Conservation (phyloP, 305 asterid genomes). For the Solanum aculeatissimum region DNA sequence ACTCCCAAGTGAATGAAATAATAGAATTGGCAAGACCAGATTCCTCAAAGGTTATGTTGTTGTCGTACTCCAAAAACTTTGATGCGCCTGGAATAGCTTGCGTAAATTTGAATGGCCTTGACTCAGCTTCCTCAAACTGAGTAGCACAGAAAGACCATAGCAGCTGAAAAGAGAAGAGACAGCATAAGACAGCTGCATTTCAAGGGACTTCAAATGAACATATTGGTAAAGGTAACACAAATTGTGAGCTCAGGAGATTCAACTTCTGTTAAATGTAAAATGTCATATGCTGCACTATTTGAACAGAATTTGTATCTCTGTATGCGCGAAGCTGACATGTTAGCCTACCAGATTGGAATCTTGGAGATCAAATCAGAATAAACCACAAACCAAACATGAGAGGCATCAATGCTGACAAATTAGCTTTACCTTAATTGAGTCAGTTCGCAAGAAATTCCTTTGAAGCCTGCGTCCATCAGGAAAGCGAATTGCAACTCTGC, state of each 20-base stretch:
- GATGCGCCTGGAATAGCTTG: conserved; percentile 76
- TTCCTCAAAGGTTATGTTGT: conserved; percentile 40
- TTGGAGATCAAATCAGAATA: background rate
- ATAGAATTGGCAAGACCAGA: conserved; percentile 82
- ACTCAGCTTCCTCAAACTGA: conserved; percentile 55
- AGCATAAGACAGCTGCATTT: background rate
- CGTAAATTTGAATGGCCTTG: conserved; percentile 47
- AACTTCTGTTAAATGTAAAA: background rate
- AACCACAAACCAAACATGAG: background rate
- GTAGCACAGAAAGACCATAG: conserved; percentile 82
- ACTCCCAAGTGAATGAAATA: conserved; percentile 76
- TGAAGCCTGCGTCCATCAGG: conserved; percentile 95
- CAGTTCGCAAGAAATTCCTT: conserved; percentile 74
- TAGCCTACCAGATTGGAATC: background rate
- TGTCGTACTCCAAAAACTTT: conserved; percentile 39
- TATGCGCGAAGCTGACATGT: background rate
- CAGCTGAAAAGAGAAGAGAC: conserved; percentile 32
- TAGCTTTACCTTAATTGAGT: conserved; percentile 61
- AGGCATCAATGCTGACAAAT: background rate
- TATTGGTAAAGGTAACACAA: background rate
- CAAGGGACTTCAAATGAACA: background rate
- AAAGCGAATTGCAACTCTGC: conserved; percentile 86
- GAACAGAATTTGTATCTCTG: background rate
- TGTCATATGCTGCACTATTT: background rate
- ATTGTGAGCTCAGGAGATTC: background rate